phyloP scores from a whole-genome alignment of 768 basidiomycete genomes.

The Lyophyllum decastes region DNA sequence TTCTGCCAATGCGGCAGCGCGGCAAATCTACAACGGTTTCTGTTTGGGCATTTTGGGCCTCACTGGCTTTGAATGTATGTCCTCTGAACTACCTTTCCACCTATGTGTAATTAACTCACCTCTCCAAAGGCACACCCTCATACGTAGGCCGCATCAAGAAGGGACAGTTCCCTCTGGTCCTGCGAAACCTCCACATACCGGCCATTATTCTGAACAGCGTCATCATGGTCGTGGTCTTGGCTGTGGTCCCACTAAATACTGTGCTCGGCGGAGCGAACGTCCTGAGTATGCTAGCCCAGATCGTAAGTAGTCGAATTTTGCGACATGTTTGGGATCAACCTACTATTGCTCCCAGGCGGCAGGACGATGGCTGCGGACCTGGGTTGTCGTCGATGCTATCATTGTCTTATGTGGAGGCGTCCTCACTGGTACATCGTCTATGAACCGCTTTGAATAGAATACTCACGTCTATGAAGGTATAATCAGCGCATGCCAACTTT shows the following conservation, averaged over 20 bases:
- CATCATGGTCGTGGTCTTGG: conserved; percentile 62
- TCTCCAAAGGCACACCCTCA: conserved; percentile 52
- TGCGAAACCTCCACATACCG: conserved; percentile 66
- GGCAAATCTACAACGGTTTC: conserved; percentile 62
- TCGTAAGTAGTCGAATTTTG: conserved; percentile 29
- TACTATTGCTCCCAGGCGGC: conserved; percentile 39
- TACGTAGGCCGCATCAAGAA: conserved; percentile 64
- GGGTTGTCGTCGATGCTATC: conserved; percentile 67
- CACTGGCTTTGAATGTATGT: conserved; percentile 69
- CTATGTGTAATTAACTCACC: background rate
- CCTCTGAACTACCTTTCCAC: background rate
- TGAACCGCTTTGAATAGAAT: background rate
- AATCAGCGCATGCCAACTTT: conserved; percentile 56
- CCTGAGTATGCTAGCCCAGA: conserved; percentile 62
- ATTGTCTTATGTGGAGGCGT: conserved; percentile 76
- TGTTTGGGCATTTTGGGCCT: conserved; percentile 74
- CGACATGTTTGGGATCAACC: background rate
- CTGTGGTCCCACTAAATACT: conserved; percentile 52
- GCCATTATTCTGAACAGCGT: conserved; percentile 55
- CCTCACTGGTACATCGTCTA: conserved; percentile 51
- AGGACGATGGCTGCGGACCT: conserved; percentile 61
- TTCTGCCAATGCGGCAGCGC: conserved; percentile 33
- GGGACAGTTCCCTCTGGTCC: conserved; percentile 55
- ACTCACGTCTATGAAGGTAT: conserved; percentile 40
- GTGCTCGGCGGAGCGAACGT: conserved; percentile 58